These are phyloP conservation scores for Solanum ahanhuiri DNA, from an alignment of 257 asterid species.

Conservation along the genomic window DNA sequence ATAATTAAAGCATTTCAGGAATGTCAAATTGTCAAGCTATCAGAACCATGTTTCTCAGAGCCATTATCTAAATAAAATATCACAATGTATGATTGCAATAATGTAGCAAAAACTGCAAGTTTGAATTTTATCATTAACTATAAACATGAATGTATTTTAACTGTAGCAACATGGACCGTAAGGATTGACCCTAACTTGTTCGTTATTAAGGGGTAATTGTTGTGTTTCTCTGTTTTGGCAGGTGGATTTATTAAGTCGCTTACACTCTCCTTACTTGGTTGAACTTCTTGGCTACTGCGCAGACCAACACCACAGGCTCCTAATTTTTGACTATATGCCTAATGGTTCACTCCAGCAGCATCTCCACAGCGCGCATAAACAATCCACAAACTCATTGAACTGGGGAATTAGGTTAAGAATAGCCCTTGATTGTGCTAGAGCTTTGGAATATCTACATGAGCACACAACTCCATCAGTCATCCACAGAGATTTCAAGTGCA, in stretches of 20 bases:
- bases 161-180: neutral
- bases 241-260: conserved; percentile 67
- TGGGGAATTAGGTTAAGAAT: conserved; percentile 58
- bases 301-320: conserved; percentile 58
- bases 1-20: neutral
- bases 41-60: neutral
- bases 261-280: conserved; percentile 45
- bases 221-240: conserved; percentile 5
- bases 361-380: conserved; percentile 27
- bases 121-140: neutral
- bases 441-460: conserved; percentile 68
- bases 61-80: neutral
- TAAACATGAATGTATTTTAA: neutral
- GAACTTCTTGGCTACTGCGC: conserved; percentile 81
- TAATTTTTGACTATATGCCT: conserved; percentile 59
- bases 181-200: neutral
- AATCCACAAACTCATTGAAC: conserved; percentile 11
- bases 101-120: neutral
- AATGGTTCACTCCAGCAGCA: conserved; percentile 45
- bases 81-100: neutral
- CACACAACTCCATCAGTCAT: conserved; percentile 59
- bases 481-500: conserved; percentile 63
- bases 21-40: neutral
- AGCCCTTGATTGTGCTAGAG: conserved; percentile 66
- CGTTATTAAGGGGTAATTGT: neutral